Evolutionary conservation across 768 basidiomycete genomes (phyloP).

Genomic region (Mycena floridula): DNA sequence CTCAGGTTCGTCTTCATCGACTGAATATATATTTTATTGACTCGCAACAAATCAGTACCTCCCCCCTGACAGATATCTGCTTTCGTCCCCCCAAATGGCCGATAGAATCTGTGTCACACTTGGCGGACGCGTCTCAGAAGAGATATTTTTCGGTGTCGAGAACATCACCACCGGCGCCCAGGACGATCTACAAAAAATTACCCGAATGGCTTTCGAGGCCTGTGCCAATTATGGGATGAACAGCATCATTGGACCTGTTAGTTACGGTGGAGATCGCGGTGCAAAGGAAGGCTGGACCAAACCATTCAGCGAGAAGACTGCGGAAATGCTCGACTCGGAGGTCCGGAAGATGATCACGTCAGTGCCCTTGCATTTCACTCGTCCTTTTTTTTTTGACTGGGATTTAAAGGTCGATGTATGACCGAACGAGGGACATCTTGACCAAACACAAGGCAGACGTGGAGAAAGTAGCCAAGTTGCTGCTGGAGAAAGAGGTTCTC

Average conservation of each 20-base stretch:
- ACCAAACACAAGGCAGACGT: slow-evolving; percentile 80
- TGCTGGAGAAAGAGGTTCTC: slow-evolving; percentile 94
- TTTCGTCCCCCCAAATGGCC: slow-evolving; percentile 89
- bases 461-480: slow-evolving; percentile 85
- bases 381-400: slow-evolving; percentile 3
- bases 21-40: slow-evolving; percentile 1
- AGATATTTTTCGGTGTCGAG: slow-evolving; percentile 90
- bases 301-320: slow-evolving; percentile 97
- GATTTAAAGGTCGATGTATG: slow-evolving; percentile 60
- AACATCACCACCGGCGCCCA: slow-evolving; percentile 98
- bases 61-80: slow-evolving; percentile 91
- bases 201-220: slow-evolving; percentile 94
- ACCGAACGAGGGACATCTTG: slow-evolving; percentile 75
- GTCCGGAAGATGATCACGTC: slow-evolving; percentile 95
- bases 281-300: slow-evolving; percentile 90
- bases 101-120: slow-evolving; percentile 99
- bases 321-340: slow-evolving; percentile 84
- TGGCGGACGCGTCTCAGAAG: slow-evolving; percentile 95
- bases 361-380: slow-evolving; percentile 4
- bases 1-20: slow-evolving; percentile 54
- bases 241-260: slow-evolving; percentile 88
- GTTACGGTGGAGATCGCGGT: slow-evolving; percentile 86
- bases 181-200: slow-evolving; percentile 97
- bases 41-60: slow-evolving; percentile 56
- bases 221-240: slow-evolving; percentile 98